Evolutionary conservation across 2,329 filamentous ascomycete species (phyloP).

Genomic region (Aaosphaeria pasadenensis): DNA sequence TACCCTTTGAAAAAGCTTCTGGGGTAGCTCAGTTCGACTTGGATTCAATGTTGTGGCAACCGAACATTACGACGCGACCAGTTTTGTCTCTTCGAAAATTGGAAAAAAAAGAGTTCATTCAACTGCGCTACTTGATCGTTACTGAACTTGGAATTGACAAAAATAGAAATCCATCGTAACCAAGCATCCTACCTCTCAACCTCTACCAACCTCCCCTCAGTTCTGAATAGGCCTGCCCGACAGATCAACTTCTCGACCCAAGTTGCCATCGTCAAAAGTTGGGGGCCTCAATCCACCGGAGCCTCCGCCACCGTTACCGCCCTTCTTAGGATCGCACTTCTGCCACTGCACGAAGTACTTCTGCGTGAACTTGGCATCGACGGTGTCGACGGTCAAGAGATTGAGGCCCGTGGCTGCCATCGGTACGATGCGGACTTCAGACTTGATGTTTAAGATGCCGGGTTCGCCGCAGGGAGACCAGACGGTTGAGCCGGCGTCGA

Average conservation of each 20-base stretch:
- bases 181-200: too few relatives aligned
- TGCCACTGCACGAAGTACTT: slow-evolving; percentile 38
- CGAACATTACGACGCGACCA: too few relatives aligned
- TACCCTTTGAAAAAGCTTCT: too few relatives aligned
- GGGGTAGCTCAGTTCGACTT: too few relatives aligned
- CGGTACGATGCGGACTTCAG: slow-evolving; percentile 37
- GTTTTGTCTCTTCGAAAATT: too few relatives aligned
- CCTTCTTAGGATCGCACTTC: slow-evolving; percentile 10
- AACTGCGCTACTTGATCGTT: too few relatives aligned
- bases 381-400: slow-evolving; percentile 40
- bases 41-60: too few relatives aligned
- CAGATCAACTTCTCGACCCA: slow-evolving; percentile 8
- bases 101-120: too few relatives aligned
- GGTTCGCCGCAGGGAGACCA: slow-evolving; percentile 49
- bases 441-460: slow-evolving; percentile 49
- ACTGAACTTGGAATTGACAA: too few relatives aligned
- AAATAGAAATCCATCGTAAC: too few relatives aligned
- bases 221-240: slow-evolving; percentile 14
- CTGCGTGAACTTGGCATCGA: slow-evolving; percentile 39
- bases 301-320: background rate
- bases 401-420: slow-evolving; percentile 23
- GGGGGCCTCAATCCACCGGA: background rate
- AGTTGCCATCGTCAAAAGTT: slow-evolving; percentile 1
- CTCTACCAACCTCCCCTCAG: background rate
- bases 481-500: slow-evolving; percentile 39